These are phyloP conservation scores for Fusarium staphyleae DNA, from an alignment of 2,329 filamentous ascomycete species.

Conservation along the genomic window DNA sequence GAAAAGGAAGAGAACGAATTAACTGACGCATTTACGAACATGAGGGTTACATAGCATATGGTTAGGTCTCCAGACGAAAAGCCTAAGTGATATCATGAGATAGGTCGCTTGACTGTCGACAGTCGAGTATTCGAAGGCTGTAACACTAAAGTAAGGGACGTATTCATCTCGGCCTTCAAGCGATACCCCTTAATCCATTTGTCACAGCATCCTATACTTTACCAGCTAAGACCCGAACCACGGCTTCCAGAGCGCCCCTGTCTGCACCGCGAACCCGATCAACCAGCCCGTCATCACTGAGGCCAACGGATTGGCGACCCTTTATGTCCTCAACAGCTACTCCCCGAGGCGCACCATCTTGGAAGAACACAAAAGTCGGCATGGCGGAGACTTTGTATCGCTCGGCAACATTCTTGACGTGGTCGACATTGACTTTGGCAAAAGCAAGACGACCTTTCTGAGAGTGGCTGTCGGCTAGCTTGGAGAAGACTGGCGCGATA, in stretches of 20 bases:
- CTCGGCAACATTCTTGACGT: constrained; percentile 74
- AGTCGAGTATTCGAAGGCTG: too few relatives aligned
- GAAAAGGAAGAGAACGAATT: too few relatives aligned
- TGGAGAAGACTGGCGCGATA: constrained; percentile 73
- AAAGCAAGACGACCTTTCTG: constrained; percentile 67
- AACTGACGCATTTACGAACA: too few relatives aligned
- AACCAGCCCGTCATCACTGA: constrained; percentile 40
- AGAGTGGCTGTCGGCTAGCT: constrained; percentile 32
- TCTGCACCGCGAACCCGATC: constrained; percentile 44
- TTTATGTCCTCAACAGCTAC: constrained; percentile 36
- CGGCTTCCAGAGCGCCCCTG: constrained; percentile 38
- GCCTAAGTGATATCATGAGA: too few relatives aligned
- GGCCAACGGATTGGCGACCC: constrained; percentile 31
- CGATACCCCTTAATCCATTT: too few relatives aligned
- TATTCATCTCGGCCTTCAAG: too few relatives aligned
- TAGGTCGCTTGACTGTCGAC: too few relatives aligned
- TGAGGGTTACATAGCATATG: too few relatives aligned
- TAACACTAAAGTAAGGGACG: too few relatives aligned
- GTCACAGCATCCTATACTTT: background rate
- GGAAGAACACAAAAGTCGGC: constrained; percentile 88
- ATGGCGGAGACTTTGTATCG: constrained; percentile 84
- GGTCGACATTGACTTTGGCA: constrained; percentile 89
- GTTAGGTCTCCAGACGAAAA: too few relatives aligned
- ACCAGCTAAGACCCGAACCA: constrained; percentile 37
- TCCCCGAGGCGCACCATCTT: constrained; percentile 64